phyloP scores from a whole-genome alignment of 2,329 filamentous ascomycete species.

The Fusarium sp. region DNA sequence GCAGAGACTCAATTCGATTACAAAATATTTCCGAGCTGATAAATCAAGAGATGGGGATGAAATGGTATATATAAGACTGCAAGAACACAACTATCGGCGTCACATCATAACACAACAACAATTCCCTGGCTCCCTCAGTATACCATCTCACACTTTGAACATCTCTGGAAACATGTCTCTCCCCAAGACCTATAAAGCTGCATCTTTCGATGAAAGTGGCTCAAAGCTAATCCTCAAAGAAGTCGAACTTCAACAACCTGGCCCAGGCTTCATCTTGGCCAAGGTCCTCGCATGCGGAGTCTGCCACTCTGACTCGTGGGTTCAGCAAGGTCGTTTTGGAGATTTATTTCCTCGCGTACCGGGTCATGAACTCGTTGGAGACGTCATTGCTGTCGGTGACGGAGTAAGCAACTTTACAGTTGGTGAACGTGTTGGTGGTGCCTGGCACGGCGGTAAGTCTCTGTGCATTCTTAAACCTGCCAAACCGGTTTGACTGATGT shows the following conservation, averaged over 20 bases:
- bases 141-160: not conserved
- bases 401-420: slow-evolving; percentile 65
- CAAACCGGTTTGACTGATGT: not conserved
- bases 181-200: slow-evolving; percentile 73
- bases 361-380: slow-evolving; percentile 77
- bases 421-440: slow-evolving; percentile 71
- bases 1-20: fast-evolving
- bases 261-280: slow-evolving; percentile 68
- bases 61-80: not conserved
- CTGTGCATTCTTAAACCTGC: fast-evolving
- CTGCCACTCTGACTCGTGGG: slow-evolving; percentile 69
- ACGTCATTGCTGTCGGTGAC: slow-evolving; percentile 68
- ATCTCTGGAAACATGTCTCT: slow-evolving; percentile 48
- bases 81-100: fast-evolving
- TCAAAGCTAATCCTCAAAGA: slow-evolving; percentile 66
- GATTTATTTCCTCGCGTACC: slow-evolving; percentile 68
- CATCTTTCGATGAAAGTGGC: slow-evolving; percentile 63
- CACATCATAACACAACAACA: not conserved
- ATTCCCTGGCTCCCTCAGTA: too few species aligned
- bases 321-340: slow-evolving; percentile 60
- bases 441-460: slow-evolving; percentile 45
- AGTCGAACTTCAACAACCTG: slow-evolving; percentile 64
- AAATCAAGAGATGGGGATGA: not conserved
- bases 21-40: not conserved
- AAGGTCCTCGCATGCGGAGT: slow-evolving; percentile 78